Conservation (phyloP, 164 flowering plant species). For the Taxillus chinensis region DNA sequence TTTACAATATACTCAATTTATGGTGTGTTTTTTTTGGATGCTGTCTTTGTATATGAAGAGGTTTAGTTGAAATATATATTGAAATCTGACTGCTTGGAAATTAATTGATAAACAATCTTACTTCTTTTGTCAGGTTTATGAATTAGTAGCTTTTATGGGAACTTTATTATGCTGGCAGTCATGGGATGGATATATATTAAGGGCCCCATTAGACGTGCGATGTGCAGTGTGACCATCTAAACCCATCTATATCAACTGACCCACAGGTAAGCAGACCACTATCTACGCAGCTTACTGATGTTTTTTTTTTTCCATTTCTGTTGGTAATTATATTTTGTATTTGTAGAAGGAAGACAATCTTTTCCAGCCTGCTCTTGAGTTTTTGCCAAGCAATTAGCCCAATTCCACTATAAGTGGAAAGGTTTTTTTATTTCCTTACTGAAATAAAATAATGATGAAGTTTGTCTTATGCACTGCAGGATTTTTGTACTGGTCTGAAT, state of each 20-base stretch:
- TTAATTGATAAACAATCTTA: too few species aligned
- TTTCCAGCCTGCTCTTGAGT: slow-evolving; percentile 67
- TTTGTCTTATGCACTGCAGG: too few species aligned
- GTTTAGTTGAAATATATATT: too few species aligned
- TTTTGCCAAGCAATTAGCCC: too few species aligned
- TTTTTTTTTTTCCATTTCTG: neutral
- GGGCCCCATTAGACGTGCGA: slow-evolving; percentile 35
- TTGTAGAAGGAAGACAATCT: slow-evolving; percentile 47
- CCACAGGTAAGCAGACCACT: slow-evolving; percentile 29
- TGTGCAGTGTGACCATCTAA: slow-evolving; percentile 24
- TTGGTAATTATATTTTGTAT: slow-evolving; percentile 1
- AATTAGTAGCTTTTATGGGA: slow-evolving; percentile 64
- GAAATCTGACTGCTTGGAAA: too few species aligned
- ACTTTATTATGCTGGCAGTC: slow-evolving; percentile 85
- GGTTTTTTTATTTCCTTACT: too few species aligned
- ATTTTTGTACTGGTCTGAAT: too few species aligned
- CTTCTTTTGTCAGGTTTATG: slow-evolving; percentile 43
- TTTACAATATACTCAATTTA: too few species aligned
- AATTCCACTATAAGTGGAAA: too few species aligned
- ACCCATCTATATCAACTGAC: slow-evolving; percentile 33
- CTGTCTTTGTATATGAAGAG: too few species aligned
- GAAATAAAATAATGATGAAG: too few species aligned
- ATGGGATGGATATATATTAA: slow-evolving; percentile 87
- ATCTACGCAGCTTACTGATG: neutral
- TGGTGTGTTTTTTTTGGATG: too few species aligned